phyloP scores from a whole-genome alignment of 1,139 yeast genomes.

The Yamadazyma buinensis region DNA sequence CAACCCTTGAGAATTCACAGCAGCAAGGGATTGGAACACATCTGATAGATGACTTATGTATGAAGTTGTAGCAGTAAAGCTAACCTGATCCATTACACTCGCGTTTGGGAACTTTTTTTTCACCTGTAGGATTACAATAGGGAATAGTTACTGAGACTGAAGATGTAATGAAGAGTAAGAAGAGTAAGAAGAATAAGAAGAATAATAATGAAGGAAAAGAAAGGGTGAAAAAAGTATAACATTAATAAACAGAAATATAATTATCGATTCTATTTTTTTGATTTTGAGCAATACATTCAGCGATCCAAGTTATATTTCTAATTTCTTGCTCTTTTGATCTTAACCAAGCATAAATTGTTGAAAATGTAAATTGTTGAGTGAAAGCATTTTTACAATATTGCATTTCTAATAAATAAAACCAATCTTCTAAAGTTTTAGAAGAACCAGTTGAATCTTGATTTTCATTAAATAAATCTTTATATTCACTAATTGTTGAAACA shows the following conservation, averaged over 20 bases:
- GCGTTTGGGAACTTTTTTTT: background rate
- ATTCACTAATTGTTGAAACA: slow-evolving; percentile 72
- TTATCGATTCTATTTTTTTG: slow-evolving; percentile 79
- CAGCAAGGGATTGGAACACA: slow-evolving; percentile 29
- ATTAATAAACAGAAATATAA: slow-evolving; percentile 64
- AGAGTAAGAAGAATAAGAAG: too few relatives aligned
- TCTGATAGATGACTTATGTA: slow-evolving; percentile 40
- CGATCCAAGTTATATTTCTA: slow-evolving; percentile 96
- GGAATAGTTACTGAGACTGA: too few relatives aligned
- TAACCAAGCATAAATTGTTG: slow-evolving; percentile 95
- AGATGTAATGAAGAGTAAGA: too few relatives aligned
- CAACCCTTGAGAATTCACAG: slow-evolving; percentile 33
- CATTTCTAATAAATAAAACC: slow-evolving; percentile 91
- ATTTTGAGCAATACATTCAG: slow-evolving; percentile 92
- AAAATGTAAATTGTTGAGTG: slow-evolving; percentile 91
- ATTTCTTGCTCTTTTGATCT: slow-evolving; percentile 95
- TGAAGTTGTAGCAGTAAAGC: slow-evolving; percentile 31
- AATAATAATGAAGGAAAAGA: too few relatives aligned
- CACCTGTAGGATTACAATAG: too few relatives aligned
- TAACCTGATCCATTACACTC: slow-evolving; percentile 1
- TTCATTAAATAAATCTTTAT: slow-evolving; percentile 66
- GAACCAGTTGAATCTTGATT: slow-evolving; percentile 45
- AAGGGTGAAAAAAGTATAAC: too few relatives aligned
- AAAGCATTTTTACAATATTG: slow-evolving; percentile 87
- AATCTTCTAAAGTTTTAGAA: slow-evolving; percentile 74